Percentiles rank a stretch among this genome's conserved stretches.
These are phyloP conservation scores for Ustulina deusta DNA, from an alignment of 2,329 filamentous ascomycete species.

Conservation along the genomic window DNA sequence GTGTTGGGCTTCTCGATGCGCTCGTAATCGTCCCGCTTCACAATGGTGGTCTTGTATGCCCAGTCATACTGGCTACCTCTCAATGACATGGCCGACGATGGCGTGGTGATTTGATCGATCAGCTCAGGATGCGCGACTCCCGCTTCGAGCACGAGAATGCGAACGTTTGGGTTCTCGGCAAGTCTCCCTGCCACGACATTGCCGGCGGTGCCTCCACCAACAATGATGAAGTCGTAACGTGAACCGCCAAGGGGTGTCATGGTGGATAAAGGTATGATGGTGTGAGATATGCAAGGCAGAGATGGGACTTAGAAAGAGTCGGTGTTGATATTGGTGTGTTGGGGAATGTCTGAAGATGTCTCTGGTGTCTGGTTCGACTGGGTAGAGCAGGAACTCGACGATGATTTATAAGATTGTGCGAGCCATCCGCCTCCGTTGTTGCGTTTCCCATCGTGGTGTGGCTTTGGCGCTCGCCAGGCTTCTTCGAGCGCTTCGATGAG, in stretches of 20 bases:
- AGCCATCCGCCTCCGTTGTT: not conserved
- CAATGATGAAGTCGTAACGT: slow-evolving; percentile 31
- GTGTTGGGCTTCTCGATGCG: slow-evolving; percentile 74
- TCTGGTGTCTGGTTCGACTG: not conserved
- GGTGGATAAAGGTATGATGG: not conserved
- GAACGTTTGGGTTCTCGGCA: slow-evolving; percentile 62
- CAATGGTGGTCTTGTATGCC: slow-evolving; percentile 71
- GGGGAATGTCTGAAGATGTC: slow-evolving; percentile 2
- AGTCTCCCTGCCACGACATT: slow-evolving; percentile 63
- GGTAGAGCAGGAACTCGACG: not conserved
- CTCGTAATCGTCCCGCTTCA: slow-evolving; percentile 69
- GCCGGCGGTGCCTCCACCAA: slow-evolving; percentile 59
- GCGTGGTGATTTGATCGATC: slow-evolving; percentile 65
- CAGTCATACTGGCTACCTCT: slow-evolving; percentile 69
- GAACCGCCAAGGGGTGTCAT: slow-evolving; percentile 22
- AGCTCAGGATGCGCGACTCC: slow-evolving; percentile 61
- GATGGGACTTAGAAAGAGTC: not conserved
- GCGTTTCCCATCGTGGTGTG: not conserved
- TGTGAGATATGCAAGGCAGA: not conserved
- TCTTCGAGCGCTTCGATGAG: not conserved
- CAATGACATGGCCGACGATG: slow-evolving; percentile 64
- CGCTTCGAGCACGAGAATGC: slow-evolving; percentile 61
- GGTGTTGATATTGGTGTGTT: not conserved
- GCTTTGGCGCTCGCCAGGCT: not conserved
- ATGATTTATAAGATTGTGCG: slow-evolving; percentile 18